Percentiles rank a stretch among this genome's conserved stretches.
phyloP scores from a whole-genome alignment of 805 yeast genomes.

The Kuraishia molischiana region DNA sequence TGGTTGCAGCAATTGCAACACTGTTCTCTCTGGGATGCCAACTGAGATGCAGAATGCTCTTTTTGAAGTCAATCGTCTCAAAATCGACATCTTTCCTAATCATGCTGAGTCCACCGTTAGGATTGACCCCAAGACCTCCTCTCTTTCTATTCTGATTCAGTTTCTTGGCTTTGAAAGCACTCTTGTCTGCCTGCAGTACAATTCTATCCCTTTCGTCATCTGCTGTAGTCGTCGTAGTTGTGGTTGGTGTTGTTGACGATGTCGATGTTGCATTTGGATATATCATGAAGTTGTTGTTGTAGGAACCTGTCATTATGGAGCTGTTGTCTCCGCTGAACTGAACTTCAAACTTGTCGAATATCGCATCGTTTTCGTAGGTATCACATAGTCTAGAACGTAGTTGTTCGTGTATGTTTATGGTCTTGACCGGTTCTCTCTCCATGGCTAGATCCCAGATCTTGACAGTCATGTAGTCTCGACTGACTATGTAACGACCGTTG shows the following conservation, averaged over 20 bases:
- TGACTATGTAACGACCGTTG: slow-evolving; percentile 91
- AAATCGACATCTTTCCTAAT: slow-evolving; percentile 57
- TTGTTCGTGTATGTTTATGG: slow-evolving; percentile 93
- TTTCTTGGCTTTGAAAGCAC: slow-evolving; percentile 83
- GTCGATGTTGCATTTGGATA: slow-evolving; percentile 71
- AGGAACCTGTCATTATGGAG: slow-evolving; percentile 93
- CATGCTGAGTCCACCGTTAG: slow-evolving; percentile 23
- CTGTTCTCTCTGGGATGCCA: slow-evolving; percentile 98
- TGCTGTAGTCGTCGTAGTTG: too few species aligned
- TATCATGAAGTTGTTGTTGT: slow-evolving; percentile 94
- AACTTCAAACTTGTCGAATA: slow-evolving; percentile 96
- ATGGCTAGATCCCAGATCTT: slow-evolving; percentile 97
- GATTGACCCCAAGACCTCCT: slow-evolving; percentile 1
- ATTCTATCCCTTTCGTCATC: slow-evolving; percentile 45
- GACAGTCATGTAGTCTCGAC: slow-evolving; percentile 94
- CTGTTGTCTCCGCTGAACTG: slow-evolving; percentile 89
- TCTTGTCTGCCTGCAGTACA: slow-evolving; percentile 93
- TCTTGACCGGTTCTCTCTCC: slow-evolving; percentile 92
- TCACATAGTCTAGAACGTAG: slow-evolving; percentile 89
- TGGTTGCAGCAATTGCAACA: slow-evolving; percentile 97
- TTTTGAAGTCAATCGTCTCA: slow-evolving; percentile 85
- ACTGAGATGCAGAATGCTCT: slow-evolving; percentile 87
- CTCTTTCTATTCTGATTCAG: slow-evolving; percentile 27
- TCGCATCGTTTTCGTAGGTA: slow-evolving; percentile 96
- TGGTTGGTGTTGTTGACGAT: too few species aligned